Conservation (phyloP, 2,329 filamentous ascomycete genomes). For the Rutstroemia sp. region DNA sequence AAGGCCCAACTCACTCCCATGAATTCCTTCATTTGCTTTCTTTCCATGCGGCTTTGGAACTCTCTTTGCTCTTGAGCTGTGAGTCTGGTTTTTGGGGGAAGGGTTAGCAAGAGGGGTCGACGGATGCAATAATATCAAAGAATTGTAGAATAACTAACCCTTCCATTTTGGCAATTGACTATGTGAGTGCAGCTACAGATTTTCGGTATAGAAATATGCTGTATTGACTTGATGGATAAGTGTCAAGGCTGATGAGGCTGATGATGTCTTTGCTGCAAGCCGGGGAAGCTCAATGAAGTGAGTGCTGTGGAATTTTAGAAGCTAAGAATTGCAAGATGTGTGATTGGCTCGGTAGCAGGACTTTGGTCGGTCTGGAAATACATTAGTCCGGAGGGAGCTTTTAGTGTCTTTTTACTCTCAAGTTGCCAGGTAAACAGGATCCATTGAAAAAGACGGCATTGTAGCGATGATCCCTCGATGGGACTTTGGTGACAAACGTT, state of each 20-base stretch:
- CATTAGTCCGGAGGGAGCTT: neutral
- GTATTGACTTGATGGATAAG: neutral
- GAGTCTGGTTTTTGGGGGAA: slow-evolving; percentile 20
- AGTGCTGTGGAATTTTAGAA: slow-evolving; percentile 2
- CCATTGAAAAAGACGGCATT: too few relatives aligned
- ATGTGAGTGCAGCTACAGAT: neutral
- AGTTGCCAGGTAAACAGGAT: too few relatives aligned
- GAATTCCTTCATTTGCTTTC: slow-evolving; percentile 98
- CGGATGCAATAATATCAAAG: neutral
- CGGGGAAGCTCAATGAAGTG: neutral
- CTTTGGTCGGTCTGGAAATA: neutral
- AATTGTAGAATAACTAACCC: slow-evolving; percentile 19
- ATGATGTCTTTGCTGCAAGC: slow-evolving; percentile 1
- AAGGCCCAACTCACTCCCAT: slow-evolving; percentile 66
- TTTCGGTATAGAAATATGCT: neutral
- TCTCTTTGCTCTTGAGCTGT: slow-evolving; percentile 70
- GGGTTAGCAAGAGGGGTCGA: slow-evolving; percentile 5
- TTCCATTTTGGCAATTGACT: slow-evolving; percentile 20
- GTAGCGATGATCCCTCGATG: too few relatives aligned
- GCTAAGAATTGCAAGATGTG: neutral
- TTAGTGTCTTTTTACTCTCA: neutral
- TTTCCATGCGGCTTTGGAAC: slow-evolving; percentile 90
- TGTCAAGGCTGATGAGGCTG: slow-evolving; percentile 10
- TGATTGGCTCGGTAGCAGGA: slow-evolving; percentile 2
- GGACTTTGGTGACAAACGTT: too few relatives aligned